These are phyloP conservation scores for Globisporangium viniferum DNA, from an alignment of 352 stramenopile genomes.

Conservation along the genomic window DNA sequence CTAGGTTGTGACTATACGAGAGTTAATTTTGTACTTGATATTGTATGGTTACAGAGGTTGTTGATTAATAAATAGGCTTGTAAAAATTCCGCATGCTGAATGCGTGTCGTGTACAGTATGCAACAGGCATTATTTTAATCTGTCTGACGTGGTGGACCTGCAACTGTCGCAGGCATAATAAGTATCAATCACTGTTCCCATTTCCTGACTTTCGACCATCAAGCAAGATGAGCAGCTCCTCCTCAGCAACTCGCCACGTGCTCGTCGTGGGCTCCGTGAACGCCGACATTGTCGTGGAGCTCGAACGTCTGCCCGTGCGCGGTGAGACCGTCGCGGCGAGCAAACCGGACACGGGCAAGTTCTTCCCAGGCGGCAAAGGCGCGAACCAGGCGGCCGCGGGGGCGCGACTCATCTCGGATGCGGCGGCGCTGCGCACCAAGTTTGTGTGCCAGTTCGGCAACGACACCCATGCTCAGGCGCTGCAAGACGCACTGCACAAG, in stretches of 20 bases:
- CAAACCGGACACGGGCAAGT: constrained; percentile 56
- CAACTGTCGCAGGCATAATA: neutral
- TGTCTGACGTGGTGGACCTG: neutral
- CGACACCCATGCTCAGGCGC: constrained; percentile 50
- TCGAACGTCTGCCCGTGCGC: constrained; percentile 57
- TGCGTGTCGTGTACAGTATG: neutral
- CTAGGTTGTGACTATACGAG: no score
- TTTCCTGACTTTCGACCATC: neutral
- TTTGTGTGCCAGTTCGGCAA: constrained; percentile 77
- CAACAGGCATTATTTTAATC: neutral
- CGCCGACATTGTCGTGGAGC: constrained; percentile 75
- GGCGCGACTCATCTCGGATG: constrained; percentile 37
- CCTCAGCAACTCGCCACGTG: constrained; percentile 21
- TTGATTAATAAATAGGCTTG: neutral
- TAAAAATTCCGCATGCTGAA: neutral
- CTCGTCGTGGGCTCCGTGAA: constrained; percentile 84
- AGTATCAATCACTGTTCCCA: neutral
- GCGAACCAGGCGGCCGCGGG: constrained; percentile 75
- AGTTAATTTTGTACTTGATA: neutral
- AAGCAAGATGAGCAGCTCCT: constrained; percentile 17
- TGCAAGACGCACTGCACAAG: constrained; percentile 35
- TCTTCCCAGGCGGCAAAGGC: constrained; percentile 73
- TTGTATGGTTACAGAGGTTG: neutral
- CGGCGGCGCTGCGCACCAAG: constrained; percentile 18
- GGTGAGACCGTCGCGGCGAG: constrained; percentile 64